Evolutionary conservation across 306 rosid species (phyloP).

Genomic region (Prunus davidiana): DNA sequence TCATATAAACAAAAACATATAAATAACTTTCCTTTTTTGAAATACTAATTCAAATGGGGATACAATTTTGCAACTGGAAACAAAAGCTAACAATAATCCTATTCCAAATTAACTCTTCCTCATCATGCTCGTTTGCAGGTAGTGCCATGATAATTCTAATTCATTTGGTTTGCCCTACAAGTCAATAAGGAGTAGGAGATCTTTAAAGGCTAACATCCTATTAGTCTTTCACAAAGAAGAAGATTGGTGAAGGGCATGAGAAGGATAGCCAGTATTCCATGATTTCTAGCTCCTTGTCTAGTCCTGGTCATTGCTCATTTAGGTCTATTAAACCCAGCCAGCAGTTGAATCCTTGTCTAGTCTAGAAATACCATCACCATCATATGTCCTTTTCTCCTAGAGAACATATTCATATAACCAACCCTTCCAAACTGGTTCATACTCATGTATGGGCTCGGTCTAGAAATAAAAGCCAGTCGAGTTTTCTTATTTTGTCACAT

Average conservation of each 20-base stretch:
- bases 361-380: background rate
- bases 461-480: background rate
- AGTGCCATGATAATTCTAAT: too few species aligned
- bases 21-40: background rate
- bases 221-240: background rate
- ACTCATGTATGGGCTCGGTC: background rate
- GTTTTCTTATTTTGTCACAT: background rate
- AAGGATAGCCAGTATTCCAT: background rate
- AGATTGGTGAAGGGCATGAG: background rate
- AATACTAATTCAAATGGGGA: background rate
- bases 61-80: too few species aligned
- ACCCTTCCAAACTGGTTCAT: background rate
- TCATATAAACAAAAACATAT: background rate
- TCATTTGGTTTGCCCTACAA: too few species aligned
- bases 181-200: too few species aligned
- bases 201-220: too few species aligned
- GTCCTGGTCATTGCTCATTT: background rate
- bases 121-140: background rate
- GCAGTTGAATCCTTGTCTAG: background rate
- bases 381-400: background rate
- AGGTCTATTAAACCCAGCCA: background rate
- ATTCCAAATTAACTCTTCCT: background rate
- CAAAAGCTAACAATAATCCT: background rate
- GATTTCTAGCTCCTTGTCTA: background rate
- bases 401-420: background rate